Evolutionary conservation across 495 filamentous ascomycete species (phyloP).

Genomic region (Penicillium turbatum): DNA sequence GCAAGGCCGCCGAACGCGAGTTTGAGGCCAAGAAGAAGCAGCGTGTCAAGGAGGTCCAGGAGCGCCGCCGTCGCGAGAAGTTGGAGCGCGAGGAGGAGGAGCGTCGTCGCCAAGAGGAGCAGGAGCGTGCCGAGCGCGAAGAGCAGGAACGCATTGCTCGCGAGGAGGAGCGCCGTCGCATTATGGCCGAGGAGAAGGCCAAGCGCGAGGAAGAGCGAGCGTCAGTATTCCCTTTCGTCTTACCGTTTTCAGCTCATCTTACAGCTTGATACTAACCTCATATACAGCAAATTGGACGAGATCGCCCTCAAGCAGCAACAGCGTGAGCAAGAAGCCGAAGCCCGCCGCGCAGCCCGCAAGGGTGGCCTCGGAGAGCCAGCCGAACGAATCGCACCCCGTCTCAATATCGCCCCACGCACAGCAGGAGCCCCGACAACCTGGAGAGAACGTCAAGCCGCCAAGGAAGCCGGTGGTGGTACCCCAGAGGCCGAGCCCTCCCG

Average conservation of each 20-base stretch:
- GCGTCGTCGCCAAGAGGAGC: slow-evolving; percentile 68
- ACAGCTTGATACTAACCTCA: neutral
- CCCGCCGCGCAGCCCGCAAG: slow-evolving; percentile 48
- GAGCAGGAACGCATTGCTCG: slow-evolving; percentile 73
- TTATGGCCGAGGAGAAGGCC: slow-evolving; percentile 68
- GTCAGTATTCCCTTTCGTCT: slow-evolving; percentile 37
- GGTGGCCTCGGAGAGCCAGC: slow-evolving; percentile 45
- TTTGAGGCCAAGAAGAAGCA: slow-evolving; percentile 83
- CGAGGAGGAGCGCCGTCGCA: slow-evolving; percentile 64
- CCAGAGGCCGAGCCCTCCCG: slow-evolving; percentile 25
- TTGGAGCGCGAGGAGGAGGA: slow-evolving; percentile 79
- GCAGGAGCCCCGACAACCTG: slow-evolving; percentile 61
- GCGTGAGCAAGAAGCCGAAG: slow-evolving; percentile 66
- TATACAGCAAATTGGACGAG: slow-evolving; percentile 59
- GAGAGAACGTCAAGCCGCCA: slow-evolving; percentile 81
- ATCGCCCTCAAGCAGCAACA: slow-evolving; percentile 59
- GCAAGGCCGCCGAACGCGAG: slow-evolving; percentile 82
- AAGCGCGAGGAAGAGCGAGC: slow-evolving; percentile 79
- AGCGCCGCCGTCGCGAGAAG: slow-evolving; percentile 67
- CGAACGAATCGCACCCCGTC: slow-evolving; percentile 59
- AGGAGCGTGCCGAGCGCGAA: slow-evolving; percentile 72
- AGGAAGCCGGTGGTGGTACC: slow-evolving; percentile 38
- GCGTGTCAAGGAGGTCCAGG: slow-evolving; percentile 76
- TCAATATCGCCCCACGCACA: slow-evolving; percentile 54
- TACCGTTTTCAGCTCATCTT: slow-evolving; percentile 16